These are phyloP conservation scores for Mycena pura DNA, from an alignment of 768 basidiomycete genomes.

Conservation along the genomic window DNA sequence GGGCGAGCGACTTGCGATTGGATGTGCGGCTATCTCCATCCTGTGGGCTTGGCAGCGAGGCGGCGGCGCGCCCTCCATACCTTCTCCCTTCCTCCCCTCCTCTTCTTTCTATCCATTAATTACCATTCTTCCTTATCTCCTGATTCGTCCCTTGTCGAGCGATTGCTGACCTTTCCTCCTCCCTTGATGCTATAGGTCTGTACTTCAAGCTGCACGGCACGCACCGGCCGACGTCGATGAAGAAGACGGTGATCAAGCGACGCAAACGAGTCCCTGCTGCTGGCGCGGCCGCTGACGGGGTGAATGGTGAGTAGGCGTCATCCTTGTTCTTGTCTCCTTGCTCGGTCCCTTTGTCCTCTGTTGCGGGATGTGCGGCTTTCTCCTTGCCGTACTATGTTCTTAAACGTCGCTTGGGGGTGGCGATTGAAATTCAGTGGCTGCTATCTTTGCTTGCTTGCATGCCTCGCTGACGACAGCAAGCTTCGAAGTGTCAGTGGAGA, in stretches of 20 bases:
- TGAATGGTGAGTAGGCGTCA: constrained; percentile 39
- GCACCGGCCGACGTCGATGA: constrained; percentile 97
- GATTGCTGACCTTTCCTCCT: neutral
- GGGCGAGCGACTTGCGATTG: no score
- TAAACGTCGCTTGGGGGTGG: no score
- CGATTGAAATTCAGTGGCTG: no score
- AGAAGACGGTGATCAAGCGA: constrained; percentile 98
- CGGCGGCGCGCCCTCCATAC: neutral
- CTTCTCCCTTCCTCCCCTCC: neutral
- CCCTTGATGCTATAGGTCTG: constrained; percentile 62
- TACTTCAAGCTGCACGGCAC: constrained; percentile 99
- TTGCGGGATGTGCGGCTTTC: no score
- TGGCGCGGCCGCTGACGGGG: constrained; percentile 46
- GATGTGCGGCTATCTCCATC: no score
- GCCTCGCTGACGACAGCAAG: no score
- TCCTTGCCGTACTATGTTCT: no score
- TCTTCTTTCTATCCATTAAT: neutral
- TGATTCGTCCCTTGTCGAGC: neutral
- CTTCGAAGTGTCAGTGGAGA: no score
- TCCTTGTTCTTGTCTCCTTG: no score
- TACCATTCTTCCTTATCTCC: neutral
- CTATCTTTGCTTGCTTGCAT: no score
- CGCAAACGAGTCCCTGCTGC: constrained; percentile 97
- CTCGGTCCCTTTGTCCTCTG: no score
- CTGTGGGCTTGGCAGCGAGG: neutral